phyloP scores from a whole-genome alignment of 306 rosid genomes.

The Fagus sylvatica region DNA sequence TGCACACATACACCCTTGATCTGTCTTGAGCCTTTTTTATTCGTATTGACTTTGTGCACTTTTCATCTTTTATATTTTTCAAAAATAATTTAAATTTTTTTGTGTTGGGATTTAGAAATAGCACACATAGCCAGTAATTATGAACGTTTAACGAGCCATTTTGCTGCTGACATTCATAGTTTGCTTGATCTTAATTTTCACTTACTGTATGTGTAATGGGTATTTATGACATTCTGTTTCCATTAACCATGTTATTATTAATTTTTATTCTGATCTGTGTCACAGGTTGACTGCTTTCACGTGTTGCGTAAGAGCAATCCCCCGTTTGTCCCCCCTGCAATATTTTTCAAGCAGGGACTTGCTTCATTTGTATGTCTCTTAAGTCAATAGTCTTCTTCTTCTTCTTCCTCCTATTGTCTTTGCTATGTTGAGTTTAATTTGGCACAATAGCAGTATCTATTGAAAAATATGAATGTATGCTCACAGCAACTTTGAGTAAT shows the following conservation, averaged over 20 bases:
- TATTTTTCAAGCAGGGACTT: conserved; percentile 88
- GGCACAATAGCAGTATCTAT: background rate
- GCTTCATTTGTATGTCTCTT: conserved; percentile 76
- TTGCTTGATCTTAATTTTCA: background rate
- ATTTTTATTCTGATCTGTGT: conserved; percentile 5
- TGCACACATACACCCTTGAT: background rate
- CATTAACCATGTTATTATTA: conserved; percentile 15
- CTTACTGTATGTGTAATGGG: background rate
- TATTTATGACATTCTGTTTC: conserved; percentile 2
- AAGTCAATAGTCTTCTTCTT: conserved; percentile 13
- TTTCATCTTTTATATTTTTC: background rate
- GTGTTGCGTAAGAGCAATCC: conserved; percentile 97
- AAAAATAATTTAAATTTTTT: background rate
- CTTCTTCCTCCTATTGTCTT: conserved; percentile 10
- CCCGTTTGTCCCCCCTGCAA: conserved; percentile 83
- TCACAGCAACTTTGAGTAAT: conserved; percentile 5
- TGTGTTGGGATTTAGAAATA: background rate
- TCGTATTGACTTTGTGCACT: background rate
- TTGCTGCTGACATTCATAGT: background rate
- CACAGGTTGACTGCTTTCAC: conserved; percentile 97
- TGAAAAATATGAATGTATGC: conserved; percentile 12
- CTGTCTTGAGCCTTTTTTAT: background rate
- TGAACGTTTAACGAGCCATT: background rate
- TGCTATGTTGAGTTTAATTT: conserved; percentile 4
- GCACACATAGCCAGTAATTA: background rate